These are phyloP conservation scores for Quercus agrifolia DNA, from an alignment of 306 rosid genomes.

Conservation along the genomic window DNA sequence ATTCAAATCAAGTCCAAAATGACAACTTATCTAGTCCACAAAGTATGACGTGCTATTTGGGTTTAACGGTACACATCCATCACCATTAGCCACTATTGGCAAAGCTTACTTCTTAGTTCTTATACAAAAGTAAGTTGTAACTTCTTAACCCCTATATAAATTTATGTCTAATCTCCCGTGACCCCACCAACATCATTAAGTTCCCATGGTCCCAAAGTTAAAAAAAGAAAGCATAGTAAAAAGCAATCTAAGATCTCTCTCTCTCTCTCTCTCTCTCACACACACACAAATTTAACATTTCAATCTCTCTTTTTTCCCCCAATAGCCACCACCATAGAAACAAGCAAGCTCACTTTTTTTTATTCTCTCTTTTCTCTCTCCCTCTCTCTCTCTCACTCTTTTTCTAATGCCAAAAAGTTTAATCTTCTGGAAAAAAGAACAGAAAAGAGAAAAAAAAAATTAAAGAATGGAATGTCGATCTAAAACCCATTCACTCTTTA, in stretches of 20 bases:
- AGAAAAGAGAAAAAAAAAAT: neutral
- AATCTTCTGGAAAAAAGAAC: slow-evolving; percentile 33
- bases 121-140: too few relatives aligned
- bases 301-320: slow-evolving; percentile 3
- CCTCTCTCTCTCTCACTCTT: slow-evolving; percentile 12
- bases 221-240: slow-evolving; percentile 9
- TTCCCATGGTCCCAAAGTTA: neutral
- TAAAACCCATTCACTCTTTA: slow-evolving; percentile 11
- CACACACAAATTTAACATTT: neutral
- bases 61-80: too few relatives aligned
- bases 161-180: neutral
- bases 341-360: slow-evolving; percentile 6
- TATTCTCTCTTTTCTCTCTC: slow-evolving; percentile 7
- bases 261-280: slow-evolving; percentile 2
- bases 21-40: too few relatives aligned
- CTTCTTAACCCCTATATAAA: too few relatives aligned
- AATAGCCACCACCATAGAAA: slow-evolving; percentile 14
- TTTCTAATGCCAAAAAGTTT: slow-evolving; percentile 26
- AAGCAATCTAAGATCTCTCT: neutral
- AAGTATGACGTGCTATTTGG: too few relatives aligned
- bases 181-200: slow-evolving; percentile 8
- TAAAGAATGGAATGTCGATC: slow-evolving; percentile 37
- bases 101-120: too few relatives aligned
- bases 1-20: too few relatives aligned
- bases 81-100: too few relatives aligned